A percentile compares a stretch with the other conserved stretches of the same genome.
Evolutionary conservation across 1,139 yeast genomes (phyloP).

Genomic region (Magnusiomyces sp.): DNA sequence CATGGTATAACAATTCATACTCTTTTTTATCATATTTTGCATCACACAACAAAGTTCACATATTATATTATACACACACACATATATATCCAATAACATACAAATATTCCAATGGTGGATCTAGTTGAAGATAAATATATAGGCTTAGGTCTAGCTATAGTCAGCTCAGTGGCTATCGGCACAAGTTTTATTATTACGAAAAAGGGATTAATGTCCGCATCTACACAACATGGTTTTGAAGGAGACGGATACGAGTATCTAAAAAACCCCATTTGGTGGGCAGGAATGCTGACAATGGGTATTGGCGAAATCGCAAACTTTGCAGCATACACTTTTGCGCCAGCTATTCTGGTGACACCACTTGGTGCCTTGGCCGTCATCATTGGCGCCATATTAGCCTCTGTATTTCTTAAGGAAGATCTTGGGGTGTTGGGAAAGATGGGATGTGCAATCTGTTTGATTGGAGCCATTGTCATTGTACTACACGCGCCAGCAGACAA

Average conservation of each 20-base stretch:
- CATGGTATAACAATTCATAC: no score
- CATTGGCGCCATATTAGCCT: slow-evolving; percentile 81
- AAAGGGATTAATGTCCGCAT: slow-evolving; percentile 68
- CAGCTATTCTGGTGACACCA: slow-evolving; percentile 87
- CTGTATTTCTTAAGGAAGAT: slow-evolving; percentile 76
- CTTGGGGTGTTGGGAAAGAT: slow-evolving; percentile 83
- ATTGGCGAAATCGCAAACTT: slow-evolving; percentile 87
- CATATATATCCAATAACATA: background rate
- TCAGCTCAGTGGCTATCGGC: slow-evolving; percentile 85
- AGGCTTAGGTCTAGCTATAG: slow-evolving; percentile 81
- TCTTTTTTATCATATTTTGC: background rate
- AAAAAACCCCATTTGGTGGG: slow-evolving; percentile 90
- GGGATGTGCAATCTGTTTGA: slow-evolving; percentile 87
- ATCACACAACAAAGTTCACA: background rate
- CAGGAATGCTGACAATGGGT: slow-evolving; percentile 88
- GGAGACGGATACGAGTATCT: slow-evolving; percentile 70
- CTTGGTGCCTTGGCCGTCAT: slow-evolving; percentile 85
- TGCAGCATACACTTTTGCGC: slow-evolving; percentile 94
- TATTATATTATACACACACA: background rate
- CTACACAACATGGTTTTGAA: slow-evolving; percentile 47
- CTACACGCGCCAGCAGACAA: slow-evolving; percentile 92
- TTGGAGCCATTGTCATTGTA: slow-evolving; percentile 86
- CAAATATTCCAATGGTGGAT: slow-evolving; percentile 7
- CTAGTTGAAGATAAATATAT: slow-evolving; percentile 69
- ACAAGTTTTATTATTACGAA: slow-evolving; percentile 84